Evolutionary conservation across 176 grass and related monocot species (phyloP).

Genomic region (Ensete ventricosum): DNA sequence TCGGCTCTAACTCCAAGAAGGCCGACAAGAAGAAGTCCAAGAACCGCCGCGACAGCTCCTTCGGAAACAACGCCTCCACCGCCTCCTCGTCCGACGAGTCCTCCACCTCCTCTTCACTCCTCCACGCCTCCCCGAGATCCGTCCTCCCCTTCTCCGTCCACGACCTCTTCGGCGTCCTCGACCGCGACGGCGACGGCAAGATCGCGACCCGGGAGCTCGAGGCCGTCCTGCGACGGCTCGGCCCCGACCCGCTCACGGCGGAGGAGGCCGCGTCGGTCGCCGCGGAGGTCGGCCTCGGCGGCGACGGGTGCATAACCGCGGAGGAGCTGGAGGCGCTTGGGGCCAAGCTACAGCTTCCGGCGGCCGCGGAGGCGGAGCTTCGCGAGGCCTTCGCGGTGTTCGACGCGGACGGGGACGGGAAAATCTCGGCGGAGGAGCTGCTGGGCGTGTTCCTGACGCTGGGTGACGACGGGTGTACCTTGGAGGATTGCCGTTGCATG

Average conservation of each 20-base stretch:
- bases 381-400: constrained; percentile 52
- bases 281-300: neutral
- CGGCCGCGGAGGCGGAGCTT: constrained; percentile 31
- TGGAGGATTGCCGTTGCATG: constrained; percentile 74
- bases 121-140: neutral
- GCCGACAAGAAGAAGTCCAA: neutral
- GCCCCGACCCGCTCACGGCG: constrained; percentile 7
- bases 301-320: neutral
- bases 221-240: neutral
- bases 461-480: constrained; percentile 42
- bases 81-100: neutral
- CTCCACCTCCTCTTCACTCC: neutral
- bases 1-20: neutral
- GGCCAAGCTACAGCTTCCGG: neutral
- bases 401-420: constrained; percentile 62
- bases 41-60: neutral
- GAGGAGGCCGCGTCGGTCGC: constrained; percentile 33
- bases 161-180: neutral
- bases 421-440: constrained; percentile 80
- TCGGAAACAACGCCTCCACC: neutral
- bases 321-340: neutral
- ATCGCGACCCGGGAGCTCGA: neutral
- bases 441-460: constrained; percentile 34
- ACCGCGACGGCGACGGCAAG: neutral
- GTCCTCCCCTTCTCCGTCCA: neutral